A percentile compares a stretch with the other conserved stretches of the same genome.
These are phyloP conservation scores for Comarum palustre DNA, from an alignment of 306 rosid species.

Conservation along the genomic window DNA sequence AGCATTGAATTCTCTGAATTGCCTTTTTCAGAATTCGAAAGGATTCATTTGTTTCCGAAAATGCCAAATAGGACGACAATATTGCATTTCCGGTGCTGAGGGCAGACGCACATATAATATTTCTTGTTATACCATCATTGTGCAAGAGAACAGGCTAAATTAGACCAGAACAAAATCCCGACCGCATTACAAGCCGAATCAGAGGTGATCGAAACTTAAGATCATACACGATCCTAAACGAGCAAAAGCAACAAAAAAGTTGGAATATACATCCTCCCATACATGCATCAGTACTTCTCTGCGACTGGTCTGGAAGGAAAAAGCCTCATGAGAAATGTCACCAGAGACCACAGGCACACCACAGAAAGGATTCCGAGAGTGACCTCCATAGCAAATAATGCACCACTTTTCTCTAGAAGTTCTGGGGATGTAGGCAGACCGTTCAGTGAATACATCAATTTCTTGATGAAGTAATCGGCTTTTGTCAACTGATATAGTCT, in stretches of 20 bases:
- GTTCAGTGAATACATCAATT: conserved; percentile 51
- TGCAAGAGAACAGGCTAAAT: neutral
- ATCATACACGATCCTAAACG: neutral
- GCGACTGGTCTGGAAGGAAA: conserved; percentile 91
- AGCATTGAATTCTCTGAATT: too few species aligned
- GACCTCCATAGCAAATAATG: conserved; percentile 56
- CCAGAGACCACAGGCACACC: conserved; percentile 80
- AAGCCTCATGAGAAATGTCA: conserved; percentile 83
- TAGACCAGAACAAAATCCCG: neutral
- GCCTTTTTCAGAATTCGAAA: too few species aligned
- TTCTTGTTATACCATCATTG: neutral
- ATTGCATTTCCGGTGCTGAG: too few species aligned
- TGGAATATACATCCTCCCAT: conserved; percentile 7
- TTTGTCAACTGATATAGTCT: conserved; percentile 74
- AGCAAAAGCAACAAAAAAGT: neutral
- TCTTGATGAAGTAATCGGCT: conserved; percentile 65
- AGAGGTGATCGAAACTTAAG: neutral
- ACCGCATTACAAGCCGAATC: neutral
- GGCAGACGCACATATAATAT: neutral
- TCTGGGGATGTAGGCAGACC: conserved; percentile 51
- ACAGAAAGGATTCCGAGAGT: conserved; percentile 56
- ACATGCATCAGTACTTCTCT: conserved; percentile 62
- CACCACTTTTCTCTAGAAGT: conserved; percentile 56
- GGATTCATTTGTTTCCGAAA: too few species aligned
- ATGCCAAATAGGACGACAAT: too few species aligned